Base-by-base conservation (phyloP, 352 stramenopile genomes). In the Aphanomyces stellatus region DNA sequence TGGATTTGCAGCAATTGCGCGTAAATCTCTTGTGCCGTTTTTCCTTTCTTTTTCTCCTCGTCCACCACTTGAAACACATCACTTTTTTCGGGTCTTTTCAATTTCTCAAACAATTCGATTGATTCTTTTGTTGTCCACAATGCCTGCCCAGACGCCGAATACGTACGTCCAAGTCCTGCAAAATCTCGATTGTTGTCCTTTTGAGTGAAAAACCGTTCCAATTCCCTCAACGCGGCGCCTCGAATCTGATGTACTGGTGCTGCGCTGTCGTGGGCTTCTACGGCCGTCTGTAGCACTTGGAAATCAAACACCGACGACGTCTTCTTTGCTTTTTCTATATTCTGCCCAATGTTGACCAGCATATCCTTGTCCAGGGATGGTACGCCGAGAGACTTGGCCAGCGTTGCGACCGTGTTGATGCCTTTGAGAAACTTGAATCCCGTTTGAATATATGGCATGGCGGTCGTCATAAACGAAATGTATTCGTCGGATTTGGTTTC, bases 371-470 rank as follows among this genome's bases (percentile, higher is more conserved):
- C 42, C 19, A 51, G 19, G 13, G 42, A 51, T 24, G 51, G 51
- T 1, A 60, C 51, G 10, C 51, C 51, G 1, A 60, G 30, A 8
- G 33, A 10, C 4, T 35, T 35, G 30, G 33, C 25, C 25, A 60
- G 27, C 8, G 5, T 24, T 7, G 51, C 30, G 11, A 60, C 33
- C 51, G 28, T 60, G 51, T 60, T 35, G 31, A 60, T 31, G 27
- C 51, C 51, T 8, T 41, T 24, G 10, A 60, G 30, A 5, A 60
- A 31, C 28, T 31, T 43, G 30, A 60, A 60, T 10, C 51, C 31
- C n/a, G 25, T 35, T 60, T 60, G 51, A 28, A 60, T 60, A 15
- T 41, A 43, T 11, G 51, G 51, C 51, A 60, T 42, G 27, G 28
- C 28, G 25, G 15, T 37, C 2, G 19, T 31, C 5, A 60, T 35